phyloP scores from a whole-genome alignment of 768 basidiomycete species.

The Pleurotus citrinopileatus region DNA sequence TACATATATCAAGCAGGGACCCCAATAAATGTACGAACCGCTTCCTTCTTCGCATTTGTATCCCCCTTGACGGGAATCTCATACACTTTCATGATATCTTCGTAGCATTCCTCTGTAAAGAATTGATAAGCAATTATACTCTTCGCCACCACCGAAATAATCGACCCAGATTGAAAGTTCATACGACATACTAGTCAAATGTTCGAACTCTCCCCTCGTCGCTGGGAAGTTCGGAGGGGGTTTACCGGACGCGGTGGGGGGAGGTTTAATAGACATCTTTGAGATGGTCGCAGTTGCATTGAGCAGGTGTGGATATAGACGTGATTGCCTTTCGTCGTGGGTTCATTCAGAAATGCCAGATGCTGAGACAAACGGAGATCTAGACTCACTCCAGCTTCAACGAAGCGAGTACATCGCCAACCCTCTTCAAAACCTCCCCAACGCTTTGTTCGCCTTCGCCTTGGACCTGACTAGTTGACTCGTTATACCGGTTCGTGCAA shows the following conservation, averaged over 20 bases:
- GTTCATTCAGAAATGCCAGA: too few relatives aligned
- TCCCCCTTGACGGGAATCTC: slow-evolving; percentile 8
- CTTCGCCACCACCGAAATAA: too few relatives aligned
- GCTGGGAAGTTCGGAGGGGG: slow-evolving; percentile 11
- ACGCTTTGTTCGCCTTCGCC: background rate
- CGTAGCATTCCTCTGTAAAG: slow-evolving; percentile 8
- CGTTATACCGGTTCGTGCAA: background rate
- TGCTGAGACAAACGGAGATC: background rate
- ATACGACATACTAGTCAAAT: slow-evolving; percentile 10
- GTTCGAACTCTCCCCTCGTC: slow-evolving; percentile 10
- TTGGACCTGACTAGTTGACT: background rate
- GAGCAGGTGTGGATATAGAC: slow-evolving; percentile 5
- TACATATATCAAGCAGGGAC: background rate
- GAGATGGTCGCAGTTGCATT: slow-evolving; percentile 6
- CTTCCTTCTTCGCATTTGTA: slow-evolving; percentile 3
- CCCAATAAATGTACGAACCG: slow-evolving; percentile 5
- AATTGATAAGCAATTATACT: background rate
- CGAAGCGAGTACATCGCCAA: background rate
- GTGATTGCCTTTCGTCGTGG: slow-evolving; percentile 9
- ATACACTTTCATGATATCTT: slow-evolving; percentile 10
- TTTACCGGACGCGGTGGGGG: slow-evolving; percentile 1
- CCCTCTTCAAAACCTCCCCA: background rate
- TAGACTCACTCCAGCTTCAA: slow-evolving; percentile 6
- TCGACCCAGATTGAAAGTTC: too few relatives aligned
- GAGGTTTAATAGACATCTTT: slow-evolving; percentile 9